A percentile compares a stretch with the other conserved stretches of the same genome.
Evolutionary conservation across 306 rosid species (phyloP).

Genomic region (Castanospermum australe): DNA sequence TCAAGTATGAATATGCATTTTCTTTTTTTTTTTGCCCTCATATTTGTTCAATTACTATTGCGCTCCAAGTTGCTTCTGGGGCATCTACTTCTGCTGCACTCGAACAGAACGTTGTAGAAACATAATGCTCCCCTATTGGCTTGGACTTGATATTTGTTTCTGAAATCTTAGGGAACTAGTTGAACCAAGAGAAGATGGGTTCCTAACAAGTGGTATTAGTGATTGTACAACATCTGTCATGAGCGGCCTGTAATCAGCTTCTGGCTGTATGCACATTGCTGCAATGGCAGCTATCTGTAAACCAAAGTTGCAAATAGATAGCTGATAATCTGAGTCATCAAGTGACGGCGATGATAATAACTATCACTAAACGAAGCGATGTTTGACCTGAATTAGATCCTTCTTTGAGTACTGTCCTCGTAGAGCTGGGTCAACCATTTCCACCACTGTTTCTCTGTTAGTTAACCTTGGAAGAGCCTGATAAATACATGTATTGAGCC

Average conservation of each 20-base stretch:
- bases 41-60: slow-evolving; percentile 12
- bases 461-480: slow-evolving; percentile 97
- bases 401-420: slow-evolving; percentile 76
- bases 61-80: background rate
- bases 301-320: background rate
- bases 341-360: background rate
- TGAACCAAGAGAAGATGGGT: slow-evolving; percentile 40
- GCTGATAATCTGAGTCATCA: background rate
- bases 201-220: slow-evolving; percentile 70
- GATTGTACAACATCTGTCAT: slow-evolving; percentile 97
- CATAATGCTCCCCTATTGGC: slow-evolving; percentile 19
- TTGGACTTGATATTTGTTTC: slow-evolving; percentile 48
- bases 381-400: slow-evolving; percentile 85
- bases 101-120: background rate
- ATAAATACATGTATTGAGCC: slow-evolving; percentile 6
- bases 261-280: slow-evolving; percentile 98
- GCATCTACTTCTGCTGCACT: slow-evolving; percentile 11
- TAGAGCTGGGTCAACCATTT: slow-evolving; percentile 91
- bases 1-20: slow-evolving; percentile 10
- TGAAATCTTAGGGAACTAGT: slow-evolving; percentile 62
- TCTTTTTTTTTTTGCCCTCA: background rate
- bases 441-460: slow-evolving; percentile 72
- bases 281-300: slow-evolving; percentile 89
- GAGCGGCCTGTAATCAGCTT: slow-evolving; percentile 92
- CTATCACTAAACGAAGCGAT: background rate